Percentiles rank a stretch among this genome's conserved stretches.
Conservation (phyloP, 2,329 filamentous ascomycete species). For the Aureobasidium musti region DNA sequence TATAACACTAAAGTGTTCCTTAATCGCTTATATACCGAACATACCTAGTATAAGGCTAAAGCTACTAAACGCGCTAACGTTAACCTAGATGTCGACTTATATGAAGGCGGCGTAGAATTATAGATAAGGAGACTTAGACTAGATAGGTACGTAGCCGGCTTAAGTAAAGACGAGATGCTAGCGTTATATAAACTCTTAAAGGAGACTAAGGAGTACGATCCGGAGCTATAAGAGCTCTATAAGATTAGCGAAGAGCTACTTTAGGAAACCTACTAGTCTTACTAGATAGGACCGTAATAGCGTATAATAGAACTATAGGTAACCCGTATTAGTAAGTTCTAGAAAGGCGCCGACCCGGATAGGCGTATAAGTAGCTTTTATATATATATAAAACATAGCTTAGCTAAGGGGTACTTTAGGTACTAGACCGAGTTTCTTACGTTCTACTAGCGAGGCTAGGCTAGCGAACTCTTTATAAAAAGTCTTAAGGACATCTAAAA, state of each 20-base stretch:
- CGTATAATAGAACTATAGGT: background rate
- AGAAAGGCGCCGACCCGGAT: background rate
- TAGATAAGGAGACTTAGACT: background rate
- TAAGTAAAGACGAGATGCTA: background rate
- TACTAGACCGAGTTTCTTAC: background rate
- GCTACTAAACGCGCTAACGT: background rate
- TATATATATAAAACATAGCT: background rate
- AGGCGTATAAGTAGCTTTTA: background rate
- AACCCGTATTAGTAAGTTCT: background rate
- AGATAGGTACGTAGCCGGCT: background rate
- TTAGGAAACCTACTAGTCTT: background rate
- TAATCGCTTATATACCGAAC: background rate
- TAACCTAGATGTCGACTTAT: background rate
- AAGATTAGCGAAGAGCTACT: background rate
- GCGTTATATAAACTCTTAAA: background rate
- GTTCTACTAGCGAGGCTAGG: background rate
- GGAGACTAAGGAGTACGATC: background rate
- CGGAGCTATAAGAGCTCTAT: background rate
- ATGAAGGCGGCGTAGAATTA: background rate
- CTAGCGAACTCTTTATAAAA: background rate
- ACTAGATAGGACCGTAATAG: background rate
- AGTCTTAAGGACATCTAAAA: background rate
- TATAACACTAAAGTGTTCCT: background rate
- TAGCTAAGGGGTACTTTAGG: background rate
- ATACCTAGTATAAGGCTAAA: background rate